Conservation (phyloP, 345 rosid genomes). For the Iberis pinnata region DNA sequence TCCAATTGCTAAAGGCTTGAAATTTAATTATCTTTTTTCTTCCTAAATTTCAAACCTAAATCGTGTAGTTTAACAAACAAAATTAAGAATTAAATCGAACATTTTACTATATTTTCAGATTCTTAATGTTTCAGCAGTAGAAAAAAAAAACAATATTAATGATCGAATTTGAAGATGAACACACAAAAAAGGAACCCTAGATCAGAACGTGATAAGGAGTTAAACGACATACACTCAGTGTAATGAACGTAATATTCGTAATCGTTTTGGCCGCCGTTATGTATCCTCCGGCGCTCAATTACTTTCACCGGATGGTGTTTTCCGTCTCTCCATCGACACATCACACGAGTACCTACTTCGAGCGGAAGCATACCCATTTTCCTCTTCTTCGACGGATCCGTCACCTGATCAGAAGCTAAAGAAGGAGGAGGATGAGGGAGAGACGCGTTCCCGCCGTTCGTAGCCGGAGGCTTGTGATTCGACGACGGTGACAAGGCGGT, state of each 20-base stretch:
- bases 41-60: neutral
- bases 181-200: slow-evolving; percentile 24
- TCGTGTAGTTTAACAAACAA: too few relatives aligned
- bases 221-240: slow-evolving; percentile 70
- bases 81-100: neutral
- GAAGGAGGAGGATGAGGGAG: slow-evolving; percentile 19
- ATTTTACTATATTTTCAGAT: too few relatives aligned
- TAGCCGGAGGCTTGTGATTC: slow-evolving; percentile 26
- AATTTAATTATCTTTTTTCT: too few relatives aligned
- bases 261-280: slow-evolving; percentile 43
- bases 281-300: slow-evolving; percentile 77
- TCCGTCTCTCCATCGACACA: slow-evolving; percentile 97
- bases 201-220: neutral
- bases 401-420: slow-evolving; percentile 17
- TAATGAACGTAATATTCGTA: slow-evolving; percentile 98
- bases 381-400: slow-evolving; percentile 58
- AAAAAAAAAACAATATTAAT: too few relatives aligned
- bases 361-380: slow-evolving; percentile 57
- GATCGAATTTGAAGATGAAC: too few relatives aligned
- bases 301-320: slow-evolving; percentile 95
- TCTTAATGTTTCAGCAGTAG: too few relatives aligned
- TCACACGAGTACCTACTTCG: slow-evolving; percentile 92
- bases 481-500: slow-evolving; percentile 32
- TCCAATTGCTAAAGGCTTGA: too few relatives aligned
- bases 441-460: slow-evolving; percentile 20